Base-by-base conservation (phyloP, 176 grass and related monocot species). In the Olyra latifolia region DNA sequence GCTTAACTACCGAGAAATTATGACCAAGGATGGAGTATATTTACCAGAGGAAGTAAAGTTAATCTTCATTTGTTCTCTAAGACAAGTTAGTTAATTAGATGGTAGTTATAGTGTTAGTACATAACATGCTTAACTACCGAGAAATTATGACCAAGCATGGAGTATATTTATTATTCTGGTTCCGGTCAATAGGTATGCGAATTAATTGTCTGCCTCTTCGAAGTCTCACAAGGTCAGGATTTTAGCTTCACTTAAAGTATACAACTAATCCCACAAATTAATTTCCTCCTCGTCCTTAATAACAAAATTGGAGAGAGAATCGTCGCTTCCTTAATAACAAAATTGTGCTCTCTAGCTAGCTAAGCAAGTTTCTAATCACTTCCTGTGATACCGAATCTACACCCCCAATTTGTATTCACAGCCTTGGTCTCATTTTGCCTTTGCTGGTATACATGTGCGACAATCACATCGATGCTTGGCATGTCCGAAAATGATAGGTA, bases 401-500 rank as follows among this genome's bases (percentile, higher is more conserved):
- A 16, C 42, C 22, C 75, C 5, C 14, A 48, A 32, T 89, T 66
- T 57, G 28, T 77, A 78, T 16, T 47, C 9, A 10, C 40, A 78
- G 8, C 44, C 41, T 57, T 80, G 40, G 56, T 63, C 46, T 40
- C 46, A 29, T 39, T 45, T 70, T 71, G 8, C 57, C 40, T 85
- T 89, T 72, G 75, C 30, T 49, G 57, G 71, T 24, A 59, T 46
- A 69, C 65, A 65, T 85, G 71, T 75, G 82, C 72, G 56, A 71
- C 30, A 70, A 59, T 82, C 83, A 81, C 71, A 82, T 77, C 82
- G 77, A 82, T 64, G 35, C 77, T 64, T 62, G 50, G 57, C 12
- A 82, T 58, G 50, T 46, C 40, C 45, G 87, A 72, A 77, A 77
- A 57, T 40, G 87, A 89, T 58, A 24, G 77, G 56, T 85, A 85